Evolutionary conservation across 805 yeast genomes (phyloP).

Genomic region (Wickerhamomyces canadensis): DNA sequence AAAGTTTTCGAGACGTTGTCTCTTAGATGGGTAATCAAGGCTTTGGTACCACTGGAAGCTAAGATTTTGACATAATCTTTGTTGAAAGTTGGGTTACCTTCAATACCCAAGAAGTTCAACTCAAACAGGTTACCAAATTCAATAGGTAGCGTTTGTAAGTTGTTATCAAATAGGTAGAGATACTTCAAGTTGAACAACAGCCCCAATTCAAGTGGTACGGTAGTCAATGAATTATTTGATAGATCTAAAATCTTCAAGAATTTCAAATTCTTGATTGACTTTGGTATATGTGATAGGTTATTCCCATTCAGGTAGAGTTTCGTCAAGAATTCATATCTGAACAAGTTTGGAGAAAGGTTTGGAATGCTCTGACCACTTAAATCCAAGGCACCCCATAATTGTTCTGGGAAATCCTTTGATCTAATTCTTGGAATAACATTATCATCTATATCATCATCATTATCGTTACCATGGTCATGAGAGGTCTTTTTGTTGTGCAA

Average conservation of each 20-base stretch:
- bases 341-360: conserved; percentile 64
- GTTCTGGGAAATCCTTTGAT: conserved; percentile 48
- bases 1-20: conserved; percentile 70
- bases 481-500: conserved; percentile 36
- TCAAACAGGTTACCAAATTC: conserved; percentile 84
- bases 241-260: conserved; percentile 80
- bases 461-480: conserved; percentile 30
- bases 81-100: conserved; percentile 79
- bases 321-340: conserved; percentile 79
- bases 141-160: conserved; percentile 66
- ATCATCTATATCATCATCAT: conserved; percentile 35
- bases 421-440: conserved; percentile 66
- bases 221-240: conserved; percentile 66
- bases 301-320: conserved; percentile 86
- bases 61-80: conserved; percentile 57
- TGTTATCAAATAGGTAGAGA: conserved; percentile 83
- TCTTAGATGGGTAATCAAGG: conserved; percentile 71
- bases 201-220: conserved; percentile 83
- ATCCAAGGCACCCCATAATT: conserved; percentile 93
- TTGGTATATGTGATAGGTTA: conserved; percentile 62
- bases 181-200: conserved; percentile 73
- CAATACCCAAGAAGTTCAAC: conserved; percentile 82
- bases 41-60: conserved; percentile 80
- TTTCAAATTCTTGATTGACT: conserved; percentile 57
- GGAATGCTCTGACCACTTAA: conserved; percentile 83